Conservation (phyloP, 169 alveolate genomes). For the Plasmodium yoelii region DNA sequence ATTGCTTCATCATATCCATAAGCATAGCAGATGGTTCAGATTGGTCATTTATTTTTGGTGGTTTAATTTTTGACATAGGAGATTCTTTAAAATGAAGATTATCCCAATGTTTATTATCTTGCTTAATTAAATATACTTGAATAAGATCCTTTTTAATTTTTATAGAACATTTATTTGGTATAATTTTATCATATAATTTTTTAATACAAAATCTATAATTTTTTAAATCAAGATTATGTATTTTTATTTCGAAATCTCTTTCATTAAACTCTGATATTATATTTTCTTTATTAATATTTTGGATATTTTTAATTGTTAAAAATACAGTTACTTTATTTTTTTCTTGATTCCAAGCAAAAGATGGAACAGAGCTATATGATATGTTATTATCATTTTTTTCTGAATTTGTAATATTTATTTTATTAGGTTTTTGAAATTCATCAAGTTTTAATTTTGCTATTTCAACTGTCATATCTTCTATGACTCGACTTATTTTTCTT, state of each 20-base stretch:
- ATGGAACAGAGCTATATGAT: slow-evolving; percentile 62
- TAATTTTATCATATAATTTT: slow-evolving; percentile 68
- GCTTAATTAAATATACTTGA: slow-evolving; percentile 54
- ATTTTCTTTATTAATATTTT: slow-evolving; percentile 41
- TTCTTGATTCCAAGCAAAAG: slow-evolving; percentile 75
- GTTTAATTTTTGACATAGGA: slow-evolving; percentile 61
- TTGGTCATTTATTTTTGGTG: slow-evolving; percentile 69
- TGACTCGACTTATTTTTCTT: slow-evolving; percentile 34
- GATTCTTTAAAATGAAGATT: slow-evolving; percentile 71
- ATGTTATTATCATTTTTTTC: slow-evolving; percentile 18
- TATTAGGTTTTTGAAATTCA: slow-evolving; percentile 50
- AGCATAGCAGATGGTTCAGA: slow-evolving; percentile 81
- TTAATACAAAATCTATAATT: slow-evolving; percentile 75
- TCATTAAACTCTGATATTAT: slow-evolving; percentile 48
- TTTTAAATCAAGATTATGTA: slow-evolving; percentile 53
- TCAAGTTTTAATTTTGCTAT: slow-evolving; percentile 44
- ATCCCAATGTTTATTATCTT: slow-evolving; percentile 67
- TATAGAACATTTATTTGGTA: slow-evolving; percentile 59
- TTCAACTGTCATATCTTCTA: slow-evolving; percentile 51
- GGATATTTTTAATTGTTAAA: slow-evolving; percentile 54
- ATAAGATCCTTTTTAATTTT: slow-evolving; percentile 55
- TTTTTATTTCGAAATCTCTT: slow-evolving; percentile 71
- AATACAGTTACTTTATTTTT: slow-evolving; percentile 72
- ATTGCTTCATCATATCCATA: slow-evolving; percentile 83
- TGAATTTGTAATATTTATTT: slow-evolving; percentile 28